These are phyloP conservation scores for Mycena sanguinolenta DNA, from an alignment of 768 basidiomycete genomes.

Conservation along the genomic window DNA sequence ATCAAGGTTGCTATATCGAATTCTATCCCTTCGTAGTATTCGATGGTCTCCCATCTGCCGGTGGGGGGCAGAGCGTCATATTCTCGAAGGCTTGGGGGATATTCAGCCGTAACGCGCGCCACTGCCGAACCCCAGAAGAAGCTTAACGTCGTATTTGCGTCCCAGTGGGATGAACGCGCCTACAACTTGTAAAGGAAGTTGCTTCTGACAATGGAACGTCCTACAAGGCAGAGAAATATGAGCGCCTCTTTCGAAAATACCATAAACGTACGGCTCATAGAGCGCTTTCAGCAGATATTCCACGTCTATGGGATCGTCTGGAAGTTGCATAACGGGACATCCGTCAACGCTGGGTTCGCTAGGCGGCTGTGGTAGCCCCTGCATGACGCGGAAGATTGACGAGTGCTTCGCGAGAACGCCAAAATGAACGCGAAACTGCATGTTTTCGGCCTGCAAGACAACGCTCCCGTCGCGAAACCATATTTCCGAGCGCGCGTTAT, in stretches of 20 bases:
- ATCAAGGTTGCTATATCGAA: not conserved
- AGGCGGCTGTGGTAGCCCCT: not conserved
- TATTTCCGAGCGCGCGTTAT: not conserved
- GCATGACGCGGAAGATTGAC: not conserved
- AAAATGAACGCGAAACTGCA: slow-evolving; percentile 5
- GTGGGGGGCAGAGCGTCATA: not conserved
- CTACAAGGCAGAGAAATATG: not conserved
- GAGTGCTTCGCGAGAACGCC: not conserved
- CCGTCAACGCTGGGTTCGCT: not conserved
- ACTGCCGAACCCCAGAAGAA: not conserved
- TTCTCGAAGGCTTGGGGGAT: not conserved
- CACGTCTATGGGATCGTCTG: not conserved
- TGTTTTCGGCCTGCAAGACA: not conserved
- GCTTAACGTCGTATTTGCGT: not conserved
- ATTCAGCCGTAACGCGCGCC: not conserved
- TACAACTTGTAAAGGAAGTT: not conserved
- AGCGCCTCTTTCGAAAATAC: not conserved
- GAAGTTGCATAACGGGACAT: not conserved
- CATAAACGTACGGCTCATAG: not conserved
- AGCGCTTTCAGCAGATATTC: not conserved
- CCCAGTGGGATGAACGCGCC: not conserved
- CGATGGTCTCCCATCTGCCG: not conserved
- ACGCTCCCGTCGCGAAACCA: not conserved
- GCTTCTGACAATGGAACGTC: not conserved
- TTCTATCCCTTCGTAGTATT: not conserved